phyloP scores from a whole-genome alignment of 2,329 filamentous ascomycete genomes.

The Pleomassaria siparia region DNA sequence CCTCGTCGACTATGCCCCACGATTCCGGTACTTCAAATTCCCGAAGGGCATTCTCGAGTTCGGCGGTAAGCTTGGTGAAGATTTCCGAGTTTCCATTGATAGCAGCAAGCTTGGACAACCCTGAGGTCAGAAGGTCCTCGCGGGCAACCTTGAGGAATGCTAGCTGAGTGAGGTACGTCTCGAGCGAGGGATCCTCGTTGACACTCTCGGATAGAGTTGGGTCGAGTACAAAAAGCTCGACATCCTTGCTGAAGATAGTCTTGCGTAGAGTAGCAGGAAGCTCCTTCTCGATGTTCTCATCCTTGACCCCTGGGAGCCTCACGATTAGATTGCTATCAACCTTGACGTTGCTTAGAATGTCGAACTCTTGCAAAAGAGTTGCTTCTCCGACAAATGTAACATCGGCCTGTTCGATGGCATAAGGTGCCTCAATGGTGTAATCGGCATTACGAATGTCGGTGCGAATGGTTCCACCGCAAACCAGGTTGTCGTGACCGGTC shows the following conservation, averaged over 20 bases:
- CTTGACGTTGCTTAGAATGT: constrained; percentile 71
- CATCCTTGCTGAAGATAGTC: constrained; percentile 67
- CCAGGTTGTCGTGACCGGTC: constrained; percentile 62
- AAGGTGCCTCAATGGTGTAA: constrained; percentile 82
- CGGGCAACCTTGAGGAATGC: constrained; percentile 80
- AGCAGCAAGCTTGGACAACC: constrained; percentile 66
- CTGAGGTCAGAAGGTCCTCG: constrained; percentile 63
- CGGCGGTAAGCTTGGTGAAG: constrained; percentile 60
- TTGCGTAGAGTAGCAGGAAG: constrained; percentile 72
- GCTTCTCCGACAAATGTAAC: constrained; percentile 77
- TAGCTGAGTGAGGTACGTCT: constrained; percentile 72
- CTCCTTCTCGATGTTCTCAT: constrained; percentile 87
- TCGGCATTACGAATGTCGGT: constrained; percentile 83
- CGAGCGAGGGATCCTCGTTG: constrained; percentile 62
- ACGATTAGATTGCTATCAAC: constrained; percentile 72
- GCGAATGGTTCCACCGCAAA: constrained; percentile 75
- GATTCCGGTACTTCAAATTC: constrained; percentile 73
- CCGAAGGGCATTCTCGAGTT: constrained; percentile 69
- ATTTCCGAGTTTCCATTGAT: constrained; percentile 62
- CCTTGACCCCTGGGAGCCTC: constrained; percentile 76
- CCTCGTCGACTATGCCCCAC: constrained; percentile 75
- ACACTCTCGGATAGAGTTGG: constrained; percentile 66
- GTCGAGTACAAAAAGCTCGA: constrained; percentile 77
- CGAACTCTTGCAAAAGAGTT: constrained; percentile 76
- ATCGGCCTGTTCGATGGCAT: constrained; percentile 77